Evolutionary conservation across 148 eudicot genomes (phyloP).

Genomic region (Vaccinium macrocarpon): DNA sequence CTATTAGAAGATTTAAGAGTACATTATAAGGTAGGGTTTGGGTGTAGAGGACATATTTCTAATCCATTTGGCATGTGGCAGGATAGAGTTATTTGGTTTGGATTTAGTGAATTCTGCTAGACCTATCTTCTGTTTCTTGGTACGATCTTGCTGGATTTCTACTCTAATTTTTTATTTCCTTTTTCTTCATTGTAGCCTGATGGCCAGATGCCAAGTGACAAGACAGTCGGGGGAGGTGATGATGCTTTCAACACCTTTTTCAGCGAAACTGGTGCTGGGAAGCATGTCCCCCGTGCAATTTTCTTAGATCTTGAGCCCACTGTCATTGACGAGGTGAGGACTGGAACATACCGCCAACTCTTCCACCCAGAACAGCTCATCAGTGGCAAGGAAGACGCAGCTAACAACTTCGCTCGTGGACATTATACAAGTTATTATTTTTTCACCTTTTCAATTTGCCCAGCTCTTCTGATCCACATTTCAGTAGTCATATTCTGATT

Average conservation of each 20-base stretch:
- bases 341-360: constrained; percentile 10
- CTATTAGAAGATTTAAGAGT: too few relatives aligned
- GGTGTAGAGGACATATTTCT: not conserved
- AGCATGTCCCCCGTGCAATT: constrained; percentile 32
- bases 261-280: constrained; percentile 31
- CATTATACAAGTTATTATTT: constrained; percentile 26
- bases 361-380: constrained; percentile 5
- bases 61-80: not conserved
- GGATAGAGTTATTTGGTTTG: not conserved
- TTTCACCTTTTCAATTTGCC: not conserved
- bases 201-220: constrained; percentile 36
- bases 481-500: not conserved
- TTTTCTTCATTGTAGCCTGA: constrained; percentile 19
- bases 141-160: not conserved
- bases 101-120: not conserved
- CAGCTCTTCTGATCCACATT: not conserved
- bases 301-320: constrained; percentile 35
- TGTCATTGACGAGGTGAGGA: constrained; percentile 32
- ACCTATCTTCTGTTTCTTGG: not conserved
- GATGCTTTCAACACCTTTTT: constrained; percentile 34
- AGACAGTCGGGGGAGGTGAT: constrained; percentile 31
- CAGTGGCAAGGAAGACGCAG: constrained; percentile 24
- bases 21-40: too few relatives aligned
- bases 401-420: constrained; percentile 35
- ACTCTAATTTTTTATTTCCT: not conserved